A percentile compares a stretch with the other conserved stretches of the same genome.
phyloP scores from a whole-genome alignment of 148 eudicot species.

The Polygonum aviculare region DNA sequence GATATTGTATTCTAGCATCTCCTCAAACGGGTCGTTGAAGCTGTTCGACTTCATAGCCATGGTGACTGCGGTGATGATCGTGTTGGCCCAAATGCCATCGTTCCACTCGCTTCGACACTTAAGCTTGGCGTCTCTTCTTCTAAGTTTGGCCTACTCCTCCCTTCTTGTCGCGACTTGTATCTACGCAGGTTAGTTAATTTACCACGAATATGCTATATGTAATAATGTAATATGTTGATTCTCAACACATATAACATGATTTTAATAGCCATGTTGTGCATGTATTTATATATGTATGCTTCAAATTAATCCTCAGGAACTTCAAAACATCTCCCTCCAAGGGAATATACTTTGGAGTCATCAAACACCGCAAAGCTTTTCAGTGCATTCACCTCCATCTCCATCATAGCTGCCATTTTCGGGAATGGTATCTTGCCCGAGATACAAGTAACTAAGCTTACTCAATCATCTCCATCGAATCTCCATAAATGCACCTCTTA shows the following conservation, averaged over 20 bases:
- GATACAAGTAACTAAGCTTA: slow-evolving; percentile 51
- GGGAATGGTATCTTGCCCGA: slow-evolving; percentile 97
- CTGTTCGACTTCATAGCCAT: slow-evolving; percentile 81
- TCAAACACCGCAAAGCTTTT: slow-evolving; percentile 38
- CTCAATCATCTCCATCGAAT: not conserved
- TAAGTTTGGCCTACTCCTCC: slow-evolving; percentile 79
- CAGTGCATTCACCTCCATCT: slow-evolving; percentile 86
- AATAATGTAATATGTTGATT: not conserved
- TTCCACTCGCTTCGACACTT: slow-evolving; percentile 94
- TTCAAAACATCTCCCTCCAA: slow-evolving; percentile 53
- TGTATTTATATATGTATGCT: not conserved
- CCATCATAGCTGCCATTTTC: slow-evolving; percentile 83
- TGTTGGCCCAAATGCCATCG: slow-evolving; percentile 73
- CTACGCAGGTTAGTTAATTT: slow-evolving; percentile 44
- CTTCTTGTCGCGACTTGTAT: slow-evolving; percentile 73
- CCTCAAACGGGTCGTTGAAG: slow-evolving; percentile 52
- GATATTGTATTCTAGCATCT: slow-evolving; percentile 62
- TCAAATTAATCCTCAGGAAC: slow-evolving; percentile 21
- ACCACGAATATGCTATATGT: not conserved
- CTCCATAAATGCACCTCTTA: not conserved
- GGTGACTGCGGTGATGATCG: slow-evolving; percentile 76
- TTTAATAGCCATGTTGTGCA: not conserved
- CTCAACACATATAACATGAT: not conserved
- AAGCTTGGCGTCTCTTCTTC: slow-evolving; percentile 67
- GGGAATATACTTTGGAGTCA: slow-evolving; percentile 61